Evolutionary conservation across 148 eudicot genomes (phyloP), one percentile per base, ranked within the genome.

Genomic region (Diospyros lotus): DNA sequence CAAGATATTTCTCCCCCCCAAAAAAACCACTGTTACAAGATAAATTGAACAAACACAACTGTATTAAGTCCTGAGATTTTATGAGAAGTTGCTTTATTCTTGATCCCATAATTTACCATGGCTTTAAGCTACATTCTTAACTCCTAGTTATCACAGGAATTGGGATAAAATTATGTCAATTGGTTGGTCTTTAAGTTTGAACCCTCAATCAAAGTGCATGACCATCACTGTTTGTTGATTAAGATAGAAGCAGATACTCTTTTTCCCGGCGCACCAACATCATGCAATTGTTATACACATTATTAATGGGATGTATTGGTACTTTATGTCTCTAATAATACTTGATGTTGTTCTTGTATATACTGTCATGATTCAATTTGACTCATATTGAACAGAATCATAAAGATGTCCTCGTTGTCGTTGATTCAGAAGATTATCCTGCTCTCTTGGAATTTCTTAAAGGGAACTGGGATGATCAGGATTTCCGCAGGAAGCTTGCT

Each of bases 351-450:
- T 18, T 12, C 42, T 3, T 71, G 59, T 11, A 1, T 39, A 1
- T 4, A 44, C 41, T 10, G 13, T 17, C 52, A 55, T 50, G 55
- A 64, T 59, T 50, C 65, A 40, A 17, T 62, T 61, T 18, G 15
- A 50, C 45, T 7, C 56, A 5, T 72, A 45, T 68, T 55, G 43
- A 69, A 79, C 92, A 96, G 99, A 96, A 96, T 81, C 99, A 96
- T 79, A 88, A 80, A 80, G 97, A 96, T 87, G 99, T 96, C 66
- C 72, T 96, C 83, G 90, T 96, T 18, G 98, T 96, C 39, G 97
- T 96, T 69, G 98, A 96, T 83, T 88, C 99, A 68, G 78, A 85
- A 79, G 98, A 96, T 77, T 96, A 96, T 69, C 76, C 89, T 73
- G 78, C 75, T 15, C 89, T 96, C 75, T 65, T 96, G 52, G 95